These are phyloP conservation scores for Coffea eugenioides DNA, from an alignment of 257 asterid species.

Conservation along the genomic window DNA sequence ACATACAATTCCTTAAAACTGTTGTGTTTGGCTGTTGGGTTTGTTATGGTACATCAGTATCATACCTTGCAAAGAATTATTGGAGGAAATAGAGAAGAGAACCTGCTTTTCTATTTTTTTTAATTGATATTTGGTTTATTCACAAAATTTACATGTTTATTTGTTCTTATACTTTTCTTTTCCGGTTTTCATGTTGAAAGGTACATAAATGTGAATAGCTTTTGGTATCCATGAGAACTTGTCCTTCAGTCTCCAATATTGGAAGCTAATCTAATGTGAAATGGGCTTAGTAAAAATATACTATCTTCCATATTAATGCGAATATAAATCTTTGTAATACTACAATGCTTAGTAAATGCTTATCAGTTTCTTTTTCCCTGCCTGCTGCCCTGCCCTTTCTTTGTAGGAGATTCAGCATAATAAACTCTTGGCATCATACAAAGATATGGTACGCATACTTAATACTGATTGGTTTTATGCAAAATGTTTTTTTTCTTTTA, in stretches of 20 bases:
- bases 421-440: conserved; percentile 58
- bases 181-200: not conserved
- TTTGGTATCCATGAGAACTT: not conserved
- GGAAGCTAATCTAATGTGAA: not conserved
- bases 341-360: not conserved
- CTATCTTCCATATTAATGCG: not conserved
- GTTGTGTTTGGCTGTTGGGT: not conserved
- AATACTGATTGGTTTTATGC: conserved; percentile 5
- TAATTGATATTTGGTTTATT: too few species aligned
- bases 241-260: not conserved
- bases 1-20: not conserved
- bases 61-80: not conserved
- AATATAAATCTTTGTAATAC: not conserved
- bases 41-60: not conserved
- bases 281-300: not conserved
- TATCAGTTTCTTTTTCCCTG: not conserved
- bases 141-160: not conserved
- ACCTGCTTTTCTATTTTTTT: not conserved
- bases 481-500: not conserved
- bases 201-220: not conserved
- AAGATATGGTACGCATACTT: conserved; percentile 53
- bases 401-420: conserved; percentile 53
- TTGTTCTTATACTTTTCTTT: too few species aligned
- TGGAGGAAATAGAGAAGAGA: not conserved
- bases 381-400: not conserved